Conservation (phyloP, 139 green algal genomes). For the Coelastrella sp. region DNA sequence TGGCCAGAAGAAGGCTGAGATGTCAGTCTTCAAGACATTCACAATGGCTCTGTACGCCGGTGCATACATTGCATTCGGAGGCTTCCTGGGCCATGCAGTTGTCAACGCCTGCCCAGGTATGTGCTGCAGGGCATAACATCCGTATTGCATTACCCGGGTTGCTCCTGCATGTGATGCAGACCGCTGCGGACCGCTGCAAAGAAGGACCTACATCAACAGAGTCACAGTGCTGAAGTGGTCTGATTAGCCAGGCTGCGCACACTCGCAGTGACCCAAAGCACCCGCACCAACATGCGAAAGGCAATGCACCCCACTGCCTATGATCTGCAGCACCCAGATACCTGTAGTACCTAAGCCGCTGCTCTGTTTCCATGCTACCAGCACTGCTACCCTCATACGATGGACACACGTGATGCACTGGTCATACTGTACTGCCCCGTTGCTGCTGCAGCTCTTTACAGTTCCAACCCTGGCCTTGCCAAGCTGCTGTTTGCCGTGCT, state of each 20-base stretch:
- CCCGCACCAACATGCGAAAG: too few relatives aligned
- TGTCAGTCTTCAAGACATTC: constrained; percentile 49
- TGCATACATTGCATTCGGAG: constrained; percentile 68
- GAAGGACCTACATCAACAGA: too few relatives aligned
- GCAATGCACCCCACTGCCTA: too few relatives aligned
- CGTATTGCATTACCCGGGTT: not conserved
- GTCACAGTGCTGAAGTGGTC: too few relatives aligned
- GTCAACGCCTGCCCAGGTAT: constrained; percentile 42
- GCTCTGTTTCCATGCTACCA: too few relatives aligned
- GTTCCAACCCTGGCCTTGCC: constrained; percentile 68
- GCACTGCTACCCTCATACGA: too few relatives aligned
- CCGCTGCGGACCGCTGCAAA: too few relatives aligned
- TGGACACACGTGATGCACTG: not conserved
- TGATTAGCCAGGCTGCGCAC: too few relatives aligned
- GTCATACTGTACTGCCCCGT: not conserved
- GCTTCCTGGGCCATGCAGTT: constrained; percentile 56
- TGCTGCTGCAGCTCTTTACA: constrained; percentile 59
- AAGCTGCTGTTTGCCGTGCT: constrained; percentile 68
- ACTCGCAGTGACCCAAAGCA: too few relatives aligned
- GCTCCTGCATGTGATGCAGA: not conserved
- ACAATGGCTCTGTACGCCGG: constrained; percentile 64
- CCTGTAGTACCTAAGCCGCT: too few relatives aligned
- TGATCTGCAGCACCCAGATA: too few relatives aligned
- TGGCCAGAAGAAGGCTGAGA: constrained; percentile 45
- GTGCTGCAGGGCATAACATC: not conserved